Percentiles rank a stretch among this genome's conserved stretches.
Conservation (phyloP, 2,329 filamentous ascomycete species). For the Pyricularia pennisetigena region DNA sequence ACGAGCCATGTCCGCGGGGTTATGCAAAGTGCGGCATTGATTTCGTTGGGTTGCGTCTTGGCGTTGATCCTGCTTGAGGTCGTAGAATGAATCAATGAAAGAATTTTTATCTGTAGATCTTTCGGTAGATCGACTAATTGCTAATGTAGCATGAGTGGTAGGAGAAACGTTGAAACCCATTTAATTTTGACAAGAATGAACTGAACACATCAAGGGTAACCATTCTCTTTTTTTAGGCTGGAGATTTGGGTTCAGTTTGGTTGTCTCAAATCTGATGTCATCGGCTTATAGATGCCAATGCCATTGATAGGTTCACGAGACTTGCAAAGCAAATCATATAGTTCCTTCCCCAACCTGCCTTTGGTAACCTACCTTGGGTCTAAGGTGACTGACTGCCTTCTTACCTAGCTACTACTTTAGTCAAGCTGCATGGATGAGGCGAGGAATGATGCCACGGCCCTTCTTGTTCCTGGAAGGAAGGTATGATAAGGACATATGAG, state of each 20-base stretch:
- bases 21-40: background rate
- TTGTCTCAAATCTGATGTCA: background rate
- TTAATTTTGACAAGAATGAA: background rate
- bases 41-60: background rate
- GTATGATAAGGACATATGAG: background rate
- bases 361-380: too few species aligned
- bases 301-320: background rate
- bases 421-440: background rate
- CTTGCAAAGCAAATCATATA: background rate
- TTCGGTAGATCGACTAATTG: too few species aligned
- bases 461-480: background rate
- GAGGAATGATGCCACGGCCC: background rate
- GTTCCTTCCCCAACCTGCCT: too few species aligned
- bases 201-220: background rate
- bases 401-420: background rate
- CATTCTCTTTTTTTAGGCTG: background rate
- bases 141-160: background rate
- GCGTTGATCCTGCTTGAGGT: too few species aligned
- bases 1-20: background rate
- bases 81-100: too few species aligned
- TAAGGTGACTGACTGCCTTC: too few species aligned
- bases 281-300: background rate
- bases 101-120: background rate
- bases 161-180: background rate
- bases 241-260: background rate